These are phyloP conservation scores for Passalora sequoiae DNA, from an alignment of 2,329 filamentous ascomycete genomes.

Conservation along the genomic window DNA sequence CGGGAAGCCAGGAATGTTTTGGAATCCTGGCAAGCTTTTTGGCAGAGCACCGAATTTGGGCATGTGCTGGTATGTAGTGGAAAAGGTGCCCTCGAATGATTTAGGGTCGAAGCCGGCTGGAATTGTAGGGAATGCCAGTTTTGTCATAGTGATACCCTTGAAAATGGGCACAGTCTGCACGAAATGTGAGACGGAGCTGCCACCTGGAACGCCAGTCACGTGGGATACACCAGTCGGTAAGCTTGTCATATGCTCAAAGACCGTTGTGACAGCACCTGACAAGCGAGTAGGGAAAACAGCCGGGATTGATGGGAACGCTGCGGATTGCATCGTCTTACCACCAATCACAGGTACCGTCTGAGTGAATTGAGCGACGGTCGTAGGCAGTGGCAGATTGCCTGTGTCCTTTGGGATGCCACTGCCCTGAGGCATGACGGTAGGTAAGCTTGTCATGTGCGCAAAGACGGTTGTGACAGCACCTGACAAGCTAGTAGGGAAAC, in stretches of 20 bases:
- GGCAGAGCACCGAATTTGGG: not conserved
- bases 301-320: not conserved
- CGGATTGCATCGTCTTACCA: not conserved
- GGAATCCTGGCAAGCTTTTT: not conserved
- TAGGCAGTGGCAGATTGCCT: not conserved
- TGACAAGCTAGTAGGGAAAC: not conserved
- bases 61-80: not conserved
- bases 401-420: not conserved
- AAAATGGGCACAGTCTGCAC: not conserved
- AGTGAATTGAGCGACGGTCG: not conserved
- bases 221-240: not conserved
- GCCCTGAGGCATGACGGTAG: not conserved
- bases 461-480: not conserved
- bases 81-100: not conserved
- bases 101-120: not conserved
- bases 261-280: not conserved
- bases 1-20: not conserved
- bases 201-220: not conserved
- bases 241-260: not conserved
- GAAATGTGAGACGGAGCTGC: not conserved
- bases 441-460: not conserved
- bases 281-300: not conserved
- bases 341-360: not conserved
- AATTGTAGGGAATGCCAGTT: not conserved
- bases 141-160: not conserved